Evolutionary conservation across 2,329 filamentous ascomycete genomes (phyloP), one percentile per base, ranked within the genome.

Genomic region (Pseudogymnoascus sp.): DNA sequence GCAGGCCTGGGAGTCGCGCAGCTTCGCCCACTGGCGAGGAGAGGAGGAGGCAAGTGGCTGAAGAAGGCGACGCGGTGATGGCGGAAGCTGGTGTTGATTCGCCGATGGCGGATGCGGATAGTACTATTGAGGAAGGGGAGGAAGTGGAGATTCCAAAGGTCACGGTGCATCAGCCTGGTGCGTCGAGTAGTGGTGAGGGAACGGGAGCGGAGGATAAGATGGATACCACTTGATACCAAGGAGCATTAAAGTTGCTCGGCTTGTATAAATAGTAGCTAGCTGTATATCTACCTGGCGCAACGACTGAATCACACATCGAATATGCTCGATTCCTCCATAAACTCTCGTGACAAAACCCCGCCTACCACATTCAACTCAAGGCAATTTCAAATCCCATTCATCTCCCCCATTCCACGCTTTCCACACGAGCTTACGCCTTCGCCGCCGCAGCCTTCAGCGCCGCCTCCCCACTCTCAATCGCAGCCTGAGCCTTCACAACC

Each of bases 31-130:
- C 70, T 60, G 64, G 63, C 39, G 68, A 67, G 28, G 69, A 69
- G 18, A 57, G 63, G 3, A 54, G 57, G 7, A 65, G 62, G 34
- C 64, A 62, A n/a, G 64, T 58, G 8, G 62, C 57, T 61, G 74
- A 71, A 11, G 75, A 79, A 39, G 75, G 74, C 2, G 85, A 88
- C 68, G 76, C 81, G 20, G 79, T 81, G 38, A 87, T 87, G 81
- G 77, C 77, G 8, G 84, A 84, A 62, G 75, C 77, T 25, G 74
- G 75, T 41, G 67, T 34, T 16, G 68, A 69, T 59, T 68, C 67
- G 22, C 66, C 65, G 6, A 70, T 70, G 67, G 66, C 54, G 14
- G 69, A 71, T 18, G 47, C 25, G 43, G 43, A 50, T 50, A 50
- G 34, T 38, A 18, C 28, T 35, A 5, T 38, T 37, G 54, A 58